Percentiles rank a stretch among this genome's conserved stretches.
These are phyloP conservation scores for Geotrichum carabidarum DNA, from an alignment of 1,139 yeast species.

Conservation along the genomic window DNA sequence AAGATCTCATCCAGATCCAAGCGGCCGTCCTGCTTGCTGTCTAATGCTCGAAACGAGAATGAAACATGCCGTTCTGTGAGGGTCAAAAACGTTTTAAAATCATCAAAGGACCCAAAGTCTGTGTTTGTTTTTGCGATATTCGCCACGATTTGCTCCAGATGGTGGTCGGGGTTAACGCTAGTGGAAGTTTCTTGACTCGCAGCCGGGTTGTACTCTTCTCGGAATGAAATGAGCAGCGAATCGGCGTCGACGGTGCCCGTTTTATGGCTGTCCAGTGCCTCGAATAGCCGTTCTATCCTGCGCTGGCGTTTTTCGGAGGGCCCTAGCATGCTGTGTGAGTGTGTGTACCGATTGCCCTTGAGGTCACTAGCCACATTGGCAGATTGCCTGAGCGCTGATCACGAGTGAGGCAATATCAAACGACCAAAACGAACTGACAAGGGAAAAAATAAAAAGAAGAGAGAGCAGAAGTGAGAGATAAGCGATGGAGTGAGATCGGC, in stretches of 20 bases:
- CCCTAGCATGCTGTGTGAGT: conserved; percentile 6
- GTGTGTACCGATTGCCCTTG: background rate
- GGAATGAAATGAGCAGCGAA: conserved; percentile 26
- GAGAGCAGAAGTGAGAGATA: no score
- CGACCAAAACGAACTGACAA: no score
- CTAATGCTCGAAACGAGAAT: conserved; percentile 64
- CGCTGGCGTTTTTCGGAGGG: conserved; percentile 21
- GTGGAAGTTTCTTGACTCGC: conserved; percentile 51
- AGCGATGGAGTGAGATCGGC: no score
- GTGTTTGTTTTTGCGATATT: conserved; percentile 57
- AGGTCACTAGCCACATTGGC: conserved; percentile 1
- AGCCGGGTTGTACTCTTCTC: conserved; percentile 42
- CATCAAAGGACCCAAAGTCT: conserved; percentile 52
- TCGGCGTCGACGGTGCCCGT: conserved; percentile 26
- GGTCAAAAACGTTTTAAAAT: conserved; percentile 56
- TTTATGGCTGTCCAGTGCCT: conserved; percentile 24
- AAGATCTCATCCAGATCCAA: conserved; percentile 63
- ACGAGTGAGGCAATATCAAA: no score
- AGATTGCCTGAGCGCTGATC: background rate
- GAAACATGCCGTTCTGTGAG: conserved; percentile 66
- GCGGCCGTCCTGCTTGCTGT: conserved; percentile 70
- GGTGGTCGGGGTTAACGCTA: background rate
- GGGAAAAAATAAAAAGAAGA: no score
- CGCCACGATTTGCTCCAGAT: conserved; percentile 51
- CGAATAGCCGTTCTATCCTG: conserved; percentile 40